phyloP scores from a whole-genome alignment of 805 yeast genomes.

The Cyberlindnera mrakii region DNA sequence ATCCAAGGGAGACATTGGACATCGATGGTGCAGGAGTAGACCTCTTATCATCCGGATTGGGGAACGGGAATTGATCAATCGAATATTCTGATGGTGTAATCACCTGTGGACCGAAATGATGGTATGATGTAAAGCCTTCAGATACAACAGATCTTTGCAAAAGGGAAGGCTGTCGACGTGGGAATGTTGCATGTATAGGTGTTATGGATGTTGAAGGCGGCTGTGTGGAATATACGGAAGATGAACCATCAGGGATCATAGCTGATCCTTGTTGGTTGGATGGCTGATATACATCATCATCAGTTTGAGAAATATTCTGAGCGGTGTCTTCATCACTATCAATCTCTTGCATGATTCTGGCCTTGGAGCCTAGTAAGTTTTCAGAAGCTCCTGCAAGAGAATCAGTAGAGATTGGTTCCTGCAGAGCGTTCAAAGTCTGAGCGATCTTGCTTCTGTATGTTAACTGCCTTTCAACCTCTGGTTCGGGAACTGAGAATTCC shows the following conservation, averaged over 20 bases:
- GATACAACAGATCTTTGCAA: constrained; percentile 13
- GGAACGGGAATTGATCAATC: constrained; percentile 13
- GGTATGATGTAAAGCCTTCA: constrained; percentile 4
- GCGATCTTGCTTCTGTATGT: constrained; percentile 24
- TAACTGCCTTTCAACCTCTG: constrained; percentile 16
- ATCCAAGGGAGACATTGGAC: constrained; percentile 25
- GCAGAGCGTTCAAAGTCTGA: constrained; percentile 18
- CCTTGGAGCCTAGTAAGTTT: constrained; percentile 1
- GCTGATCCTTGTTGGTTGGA: neutral
- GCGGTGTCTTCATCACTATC: constrained; percentile 3
- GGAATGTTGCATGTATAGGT: constrained; percentile 11
- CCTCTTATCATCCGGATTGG: constrained; percentile 21
- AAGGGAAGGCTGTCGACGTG: constrained; percentile 11
- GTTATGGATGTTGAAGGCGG: constrained; percentile 16
- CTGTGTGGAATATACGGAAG: constrained; percentile 20
- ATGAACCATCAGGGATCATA: constrained; percentile 13
- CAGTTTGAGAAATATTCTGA: neutral
- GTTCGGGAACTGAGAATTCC: neutral
- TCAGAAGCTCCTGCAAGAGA: constrained; percentile 13
- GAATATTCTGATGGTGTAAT: constrained; percentile 6
- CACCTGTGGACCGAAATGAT: neutral
- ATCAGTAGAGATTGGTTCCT: constrained; percentile 10
- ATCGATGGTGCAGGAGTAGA: constrained; percentile 26
- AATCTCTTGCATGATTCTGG: neutral
- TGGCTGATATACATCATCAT: neutral